Base-by-base conservation (phyloP, 805 yeast genomes). In the Candida orba region DNA sequence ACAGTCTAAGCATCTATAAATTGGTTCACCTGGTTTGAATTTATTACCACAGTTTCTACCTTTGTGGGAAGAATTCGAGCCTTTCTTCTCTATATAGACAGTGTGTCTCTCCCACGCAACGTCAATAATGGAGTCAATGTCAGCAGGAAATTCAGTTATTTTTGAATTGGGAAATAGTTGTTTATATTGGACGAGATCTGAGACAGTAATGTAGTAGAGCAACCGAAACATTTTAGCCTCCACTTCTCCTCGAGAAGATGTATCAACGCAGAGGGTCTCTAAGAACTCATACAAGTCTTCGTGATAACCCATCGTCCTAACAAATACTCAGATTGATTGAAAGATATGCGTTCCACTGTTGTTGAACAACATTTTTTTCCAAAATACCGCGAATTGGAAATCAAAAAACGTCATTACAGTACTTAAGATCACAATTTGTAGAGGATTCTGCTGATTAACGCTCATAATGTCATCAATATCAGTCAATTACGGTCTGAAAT, bases 1-100 rank as follows among this genome's bases (percentile, higher is more conserved):
- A 67, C 95, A 85, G 45, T 84, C 86, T 30, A 68, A 68, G 56
- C 95, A 85, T 43, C 87, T 67, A 57, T 81, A 85, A 18, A 83
- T 81, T 1, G 82, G 78, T 47, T 81, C 85, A 22, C 83, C 83
- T 4, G 60, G 54, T 34, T 69, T 71, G 51, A 85, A 79, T 31
- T 76, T 69, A 43, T 79, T 68, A 4, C 89, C 83, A 66, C 95
- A 85, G 17, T 79, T 78, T 52, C 81, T 73, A n/a, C 79, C 81
- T 3, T 63, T 57, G 43, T 84, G 86, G 0, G 51, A 34, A 24
- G 36, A 44, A 10, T 47, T 37, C 15, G 41, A 48, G 6, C 7
- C 17, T 5, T 29, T n/a, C 4, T 18, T n/a, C 6, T 24, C 17
- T 9, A 34, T n/a, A 32, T 18, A 45, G 15, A 27, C 14, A 6